A percentile compares a stretch with the other conserved stretches of the same genome.
Evolutionary conservation across 768 basidiomycete species (phyloP).

Genomic region (Tricholoma bakamatsutake): DNA sequence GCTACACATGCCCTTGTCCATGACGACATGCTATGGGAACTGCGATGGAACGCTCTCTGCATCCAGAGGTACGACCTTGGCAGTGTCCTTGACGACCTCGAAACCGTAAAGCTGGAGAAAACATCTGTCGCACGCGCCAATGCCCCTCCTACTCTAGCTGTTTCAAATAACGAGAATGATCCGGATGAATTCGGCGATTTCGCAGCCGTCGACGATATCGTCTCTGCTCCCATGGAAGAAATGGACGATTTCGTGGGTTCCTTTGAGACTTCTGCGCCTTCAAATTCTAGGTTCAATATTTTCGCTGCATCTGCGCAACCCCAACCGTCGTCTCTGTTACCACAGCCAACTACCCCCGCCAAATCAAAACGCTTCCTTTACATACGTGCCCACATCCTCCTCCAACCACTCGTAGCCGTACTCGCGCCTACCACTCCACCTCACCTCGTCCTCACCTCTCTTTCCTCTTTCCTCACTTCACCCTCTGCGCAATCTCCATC

Average conservation of each 20-base stretch:
- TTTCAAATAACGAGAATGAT: conserved; percentile 37
- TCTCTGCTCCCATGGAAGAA: conserved; percentile 29
- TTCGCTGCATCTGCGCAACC: not conserved
- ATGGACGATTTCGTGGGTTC: conserved; percentile 43
- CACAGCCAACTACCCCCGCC: not conserved
- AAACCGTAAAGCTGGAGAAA: conserved; percentile 38
- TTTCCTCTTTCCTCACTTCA: conserved; percentile 37
- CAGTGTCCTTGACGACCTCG: conserved; percentile 53
- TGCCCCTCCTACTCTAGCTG: conserved; percentile 46
- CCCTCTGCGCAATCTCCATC: not conserved
- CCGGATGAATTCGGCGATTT: conserved; percentile 94
- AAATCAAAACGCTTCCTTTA: conserved; percentile 37
- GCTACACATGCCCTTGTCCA: conserved; percentile 55
- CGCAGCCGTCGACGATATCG: conserved; percentile 39
- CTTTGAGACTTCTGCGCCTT: not conserved
- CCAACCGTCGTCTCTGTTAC: not conserved
- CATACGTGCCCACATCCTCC: conserved; percentile 56
- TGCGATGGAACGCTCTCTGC: conserved; percentile 59
- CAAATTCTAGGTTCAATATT: not conserved
- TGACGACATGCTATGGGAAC: conserved; percentile 79
- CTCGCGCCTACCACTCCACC: conserved; percentile 48
- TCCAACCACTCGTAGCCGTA: conserved; percentile 53
- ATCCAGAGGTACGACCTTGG: conserved; percentile 39
- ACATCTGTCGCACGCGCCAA: conserved; percentile 23
- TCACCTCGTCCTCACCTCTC: conserved; percentile 58